Conservation (phyloP, 768 basidiomycete genomes). For the Mycena amicta region DNA sequence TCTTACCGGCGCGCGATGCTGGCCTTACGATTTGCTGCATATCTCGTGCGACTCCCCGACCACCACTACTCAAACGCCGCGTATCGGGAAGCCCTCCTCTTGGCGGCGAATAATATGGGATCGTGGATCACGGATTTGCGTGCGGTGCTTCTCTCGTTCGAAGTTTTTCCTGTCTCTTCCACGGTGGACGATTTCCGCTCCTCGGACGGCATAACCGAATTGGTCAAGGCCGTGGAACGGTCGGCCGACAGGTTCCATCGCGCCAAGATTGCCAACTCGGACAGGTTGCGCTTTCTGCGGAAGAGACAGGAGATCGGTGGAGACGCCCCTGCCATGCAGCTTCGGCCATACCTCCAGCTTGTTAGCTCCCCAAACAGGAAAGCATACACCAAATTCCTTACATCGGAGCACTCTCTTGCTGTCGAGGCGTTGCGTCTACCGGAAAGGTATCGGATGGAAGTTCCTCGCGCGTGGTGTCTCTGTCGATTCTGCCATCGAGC, state of each 20-base stretch:
- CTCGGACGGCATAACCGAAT: not conserved
- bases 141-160: not conserved
- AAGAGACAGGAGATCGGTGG: not conserved
- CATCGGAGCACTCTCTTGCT: not conserved
- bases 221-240: not conserved
- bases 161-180: not conserved
- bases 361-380: not conserved
- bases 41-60: not conserved
- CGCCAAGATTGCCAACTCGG: not conserved
- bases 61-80: not conserved
- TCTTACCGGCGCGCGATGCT: not conserved
- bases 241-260: not conserved
- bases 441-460: not conserved
- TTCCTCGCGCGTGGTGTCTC: not conserved
- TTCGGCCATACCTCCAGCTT: not conserved
- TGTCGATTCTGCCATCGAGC: not conserved
- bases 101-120: not conserved
- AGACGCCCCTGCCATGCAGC: not conserved
- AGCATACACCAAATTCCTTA: not conserved
- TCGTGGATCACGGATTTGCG: not conserved
- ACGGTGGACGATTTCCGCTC: not conserved
- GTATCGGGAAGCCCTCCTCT: not conserved
- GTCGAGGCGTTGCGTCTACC: not conserved
- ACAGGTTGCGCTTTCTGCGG: not conserved
- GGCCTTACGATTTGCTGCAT: not conserved